phyloP scores from a whole-genome alignment of 2,329 filamentous ascomycete genomes.

The Phoma herbarum region DNA sequence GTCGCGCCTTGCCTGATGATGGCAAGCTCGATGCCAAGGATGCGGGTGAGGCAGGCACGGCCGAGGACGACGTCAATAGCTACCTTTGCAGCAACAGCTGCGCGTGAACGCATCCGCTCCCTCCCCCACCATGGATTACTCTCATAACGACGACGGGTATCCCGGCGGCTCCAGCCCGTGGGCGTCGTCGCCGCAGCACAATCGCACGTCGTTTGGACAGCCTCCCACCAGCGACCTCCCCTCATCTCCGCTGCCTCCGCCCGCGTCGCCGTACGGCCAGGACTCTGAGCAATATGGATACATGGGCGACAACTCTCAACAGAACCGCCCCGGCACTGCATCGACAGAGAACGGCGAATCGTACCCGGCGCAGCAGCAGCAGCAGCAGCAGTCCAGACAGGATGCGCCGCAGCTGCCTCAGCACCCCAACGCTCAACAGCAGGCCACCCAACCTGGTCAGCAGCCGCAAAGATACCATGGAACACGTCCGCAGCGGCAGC shows the following conservation, averaged over 20 bases:
- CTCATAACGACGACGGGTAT: slow-evolving; percentile 65
- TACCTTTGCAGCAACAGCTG: slow-evolving; percentile 25
- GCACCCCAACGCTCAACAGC: slow-evolving; percentile 49
- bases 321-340: slow-evolving; percentile 35
- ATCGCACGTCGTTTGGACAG: slow-evolving; percentile 58
- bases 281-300: slow-evolving; percentile 47
- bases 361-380: slow-evolving; percentile 45
- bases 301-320: slow-evolving; percentile 43
- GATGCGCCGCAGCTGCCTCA: slow-evolving; percentile 39
- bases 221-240: slow-evolving; percentile 54
- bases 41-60: slow-evolving; percentile 15
- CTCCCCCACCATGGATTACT: slow-evolving; percentile 69
- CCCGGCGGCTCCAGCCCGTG: slow-evolving; percentile 68
- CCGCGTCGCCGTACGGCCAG: slow-evolving; percentile 51
- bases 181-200: slow-evolving; percentile 67
- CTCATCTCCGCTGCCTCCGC: slow-evolving; percentile 52
- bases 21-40: slow-evolving; percentile 36
- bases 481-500: slow-evolving; percentile 55
- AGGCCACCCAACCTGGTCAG: slow-evolving; percentile 51
- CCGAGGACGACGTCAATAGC: slow-evolving; percentile 26
- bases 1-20: slow-evolving; percentile 40
- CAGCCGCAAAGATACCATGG: slow-evolving; percentile 59
- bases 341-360: slow-evolving; percentile 49
- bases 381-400: slow-evolving; percentile 48
- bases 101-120: slow-evolving; percentile 35